Evolutionary conservation across 2,329 filamentous ascomycete genomes (phyloP), one percentile per base, ranked within the genome.

Genomic region (Plectosphaerella cucumerina): DNA sequence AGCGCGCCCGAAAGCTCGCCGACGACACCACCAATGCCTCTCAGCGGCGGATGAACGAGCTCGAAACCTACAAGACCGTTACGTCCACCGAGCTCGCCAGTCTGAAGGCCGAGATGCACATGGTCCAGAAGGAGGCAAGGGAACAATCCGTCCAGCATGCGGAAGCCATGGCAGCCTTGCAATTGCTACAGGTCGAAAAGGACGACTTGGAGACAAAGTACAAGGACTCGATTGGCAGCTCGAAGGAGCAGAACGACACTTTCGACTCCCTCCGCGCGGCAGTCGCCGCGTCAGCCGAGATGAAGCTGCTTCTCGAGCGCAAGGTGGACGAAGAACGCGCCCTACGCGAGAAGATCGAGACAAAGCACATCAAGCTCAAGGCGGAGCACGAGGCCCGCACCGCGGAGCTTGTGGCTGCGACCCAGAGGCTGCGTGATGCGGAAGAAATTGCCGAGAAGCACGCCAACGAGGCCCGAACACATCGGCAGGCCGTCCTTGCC

Each of bases 361-460:
- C 80, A 43, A 92, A 91, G 65, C 74, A 97, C 6, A 77, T 80
- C 45, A 86, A 88, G 57, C 78, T 97, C 37, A 87, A 86, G 65
- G 77, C 83, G 20, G 91, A 97, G 64, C 89, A 96, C 61, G 94
- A 97, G 63, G 81, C 88, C 48, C 82, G 84, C 33, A 87, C 84
- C 10, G 77, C 83, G 0, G 93, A 99, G 64, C 76, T 97, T 3
- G 89, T 91, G 43, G 80, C 80, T 18, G 79, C 84, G 0, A 86
- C 81, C 2, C 84, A 90, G 59, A 85, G 89, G 47, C 72, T 99
- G 46, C 84, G 82, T 39, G 92, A 97, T 66, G 85, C 90, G 0
- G 91, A 99, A 69, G 90, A 96, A 62, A 72, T 97, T 43, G 89
- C 89, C 1, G 89, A 95, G 62, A 90, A 87, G 59, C 86, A 96